Percentiles rank a stretch among this genome's conserved stretches.
Evolutionary conservation across 495 filamentous ascomycete genomes (phyloP).

Genomic region (Parmelia sp.): DNA sequence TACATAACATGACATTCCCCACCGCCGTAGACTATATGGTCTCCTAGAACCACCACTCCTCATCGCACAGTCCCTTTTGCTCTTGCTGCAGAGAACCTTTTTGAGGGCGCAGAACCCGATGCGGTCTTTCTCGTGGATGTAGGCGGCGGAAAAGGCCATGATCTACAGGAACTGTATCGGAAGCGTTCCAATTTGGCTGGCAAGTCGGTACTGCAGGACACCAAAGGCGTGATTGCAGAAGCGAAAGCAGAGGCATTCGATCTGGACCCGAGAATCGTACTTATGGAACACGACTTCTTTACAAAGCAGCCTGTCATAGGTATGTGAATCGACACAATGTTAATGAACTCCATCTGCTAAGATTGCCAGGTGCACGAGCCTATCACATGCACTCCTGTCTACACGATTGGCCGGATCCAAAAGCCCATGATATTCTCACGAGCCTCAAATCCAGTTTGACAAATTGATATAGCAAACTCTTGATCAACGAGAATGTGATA

Average conservation of each 20-base stretch:
- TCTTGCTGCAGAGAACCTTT: too few relatives aligned
- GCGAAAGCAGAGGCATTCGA: background rate
- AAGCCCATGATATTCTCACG: slow-evolving; percentile 34
- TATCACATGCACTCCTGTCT: slow-evolving; percentile 44
- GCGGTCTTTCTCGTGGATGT: slow-evolving; percentile 51
- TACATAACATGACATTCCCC: too few relatives aligned
- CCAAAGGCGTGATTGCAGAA: slow-evolving; percentile 34
- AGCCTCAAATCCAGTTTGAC: slow-evolving; percentile 37
- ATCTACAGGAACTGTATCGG: slow-evolving; percentile 39
- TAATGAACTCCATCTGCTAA: background rate
- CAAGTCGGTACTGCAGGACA: slow-evolving; percentile 45
- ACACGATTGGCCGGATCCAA: slow-evolving; percentile 43
- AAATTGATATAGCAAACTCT: slow-evolving; percentile 31
- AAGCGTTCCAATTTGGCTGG: slow-evolving; percentile 33
- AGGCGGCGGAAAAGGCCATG: slow-evolving; percentile 47
- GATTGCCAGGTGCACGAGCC: slow-evolving; percentile 40
- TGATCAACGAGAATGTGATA: background rate
- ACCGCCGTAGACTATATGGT: too few relatives aligned
- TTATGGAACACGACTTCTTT: slow-evolving; percentile 8
- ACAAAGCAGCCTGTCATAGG: slow-evolving; percentile 2
- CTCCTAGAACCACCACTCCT: too few relatives aligned
- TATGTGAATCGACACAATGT: background rate
- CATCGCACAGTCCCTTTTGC: too few relatives aligned
- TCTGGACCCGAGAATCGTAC: background rate
- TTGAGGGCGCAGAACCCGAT: too few relatives aligned